Base-by-base conservation (phyloP, 257 asterid genomes). In the Ocimum tenuiflorum region DNA sequence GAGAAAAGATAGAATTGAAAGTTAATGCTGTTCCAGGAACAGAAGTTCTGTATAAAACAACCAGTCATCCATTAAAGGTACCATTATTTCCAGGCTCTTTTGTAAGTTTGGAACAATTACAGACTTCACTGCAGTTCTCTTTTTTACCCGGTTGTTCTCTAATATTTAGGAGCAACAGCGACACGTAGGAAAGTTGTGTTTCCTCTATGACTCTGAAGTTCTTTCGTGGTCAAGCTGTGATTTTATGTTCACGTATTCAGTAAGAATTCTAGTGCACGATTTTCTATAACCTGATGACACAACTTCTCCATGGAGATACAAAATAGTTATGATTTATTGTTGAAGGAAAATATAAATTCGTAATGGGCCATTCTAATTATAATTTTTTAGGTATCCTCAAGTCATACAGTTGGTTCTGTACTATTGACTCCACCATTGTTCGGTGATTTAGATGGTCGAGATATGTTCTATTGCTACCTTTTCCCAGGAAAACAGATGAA, bases 41-140 rank as follows among this genome's bases (percentile, higher is more conserved):
- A 8, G 89, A 86, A 72, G 73, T 90, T 77, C 42, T 81, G 46
- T 83, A 83, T 63, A 85, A 75, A 78, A 75, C 88, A 27, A 71
- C 79, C 60, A 83, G 92, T 79, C 97, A 90, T 84, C 91, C 95
- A 51, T 75, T 94, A 63, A 90, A 88, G 97, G 99, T 94, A 75
- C 63, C 36, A 35, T 33, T 72, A 33, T 6, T 29, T 55, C 52
- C 55, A 63, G 54, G 41, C 56, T 41, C 48, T 27, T 38, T 63
- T 36, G 31, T 70, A 8, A 60, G 65, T 69, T 48, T 19, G 20
- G 49, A 67, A 64, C 41, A 41, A 36, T 7, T 17, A 22, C 33
- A 62, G 63, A 41, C 51, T 46, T 17, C 41, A 7, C 60, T 10
- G 2, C 33, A 60, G 2, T 35, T 75, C 11, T 54, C 23, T 70